Evolutionary conservation across 257 asterid species (phyloP).

Genomic region (Penstemon barbatus): DNA sequence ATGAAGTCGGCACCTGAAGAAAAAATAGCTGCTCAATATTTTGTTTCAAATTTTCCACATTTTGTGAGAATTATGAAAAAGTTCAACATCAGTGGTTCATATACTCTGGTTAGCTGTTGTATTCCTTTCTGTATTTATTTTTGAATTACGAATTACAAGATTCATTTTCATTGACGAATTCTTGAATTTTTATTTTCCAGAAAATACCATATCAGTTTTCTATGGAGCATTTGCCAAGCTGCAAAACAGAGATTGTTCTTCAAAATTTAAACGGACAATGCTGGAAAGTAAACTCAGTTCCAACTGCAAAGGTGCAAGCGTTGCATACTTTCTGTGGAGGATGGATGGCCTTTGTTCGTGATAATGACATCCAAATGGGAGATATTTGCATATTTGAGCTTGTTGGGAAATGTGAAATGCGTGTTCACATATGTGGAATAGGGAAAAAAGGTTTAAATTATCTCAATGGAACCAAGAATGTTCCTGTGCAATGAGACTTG

Average conservation of each 20-base stretch:
- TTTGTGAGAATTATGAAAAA: slow-evolving; percentile 88
- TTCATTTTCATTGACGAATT: slow-evolving; percentile 17
- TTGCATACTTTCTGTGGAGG: slow-evolving; percentile 96
- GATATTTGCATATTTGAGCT: slow-evolving; percentile 96
- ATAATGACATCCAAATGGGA: slow-evolving; percentile 78
- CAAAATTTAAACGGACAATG: slow-evolving; percentile 68
- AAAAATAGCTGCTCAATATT: slow-evolving; percentile 79
- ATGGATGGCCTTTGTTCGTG: slow-evolving; percentile 96
- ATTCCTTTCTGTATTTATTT: not conserved
- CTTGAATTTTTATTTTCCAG: slow-evolving; percentile 38
- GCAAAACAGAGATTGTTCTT: slow-evolving; percentile 73
- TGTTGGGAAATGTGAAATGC: slow-evolving; percentile 74
- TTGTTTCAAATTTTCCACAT: slow-evolving; percentile 74
- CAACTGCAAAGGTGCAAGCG: slow-evolving; percentile 73
- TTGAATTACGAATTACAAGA: not conserved
- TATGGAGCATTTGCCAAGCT: slow-evolving; percentile 69
- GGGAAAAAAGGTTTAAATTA: slow-evolving; percentile 58
- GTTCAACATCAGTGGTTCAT: slow-evolving; percentile 87
- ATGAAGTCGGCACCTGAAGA: slow-evolving; percentile 93
- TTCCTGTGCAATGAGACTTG: slow-evolving; percentile 36
- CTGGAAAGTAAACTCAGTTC: slow-evolving; percentile 92
- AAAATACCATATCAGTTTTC: slow-evolving; percentile 88
- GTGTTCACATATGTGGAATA: slow-evolving; percentile 71
- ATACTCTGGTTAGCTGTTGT: slow-evolving; percentile 74
- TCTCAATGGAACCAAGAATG: slow-evolving; percentile 36